Evolutionary conservation across 192 early-diverging fungal species (phyloP).

Genomic region (Backusella westeae): DNA sequence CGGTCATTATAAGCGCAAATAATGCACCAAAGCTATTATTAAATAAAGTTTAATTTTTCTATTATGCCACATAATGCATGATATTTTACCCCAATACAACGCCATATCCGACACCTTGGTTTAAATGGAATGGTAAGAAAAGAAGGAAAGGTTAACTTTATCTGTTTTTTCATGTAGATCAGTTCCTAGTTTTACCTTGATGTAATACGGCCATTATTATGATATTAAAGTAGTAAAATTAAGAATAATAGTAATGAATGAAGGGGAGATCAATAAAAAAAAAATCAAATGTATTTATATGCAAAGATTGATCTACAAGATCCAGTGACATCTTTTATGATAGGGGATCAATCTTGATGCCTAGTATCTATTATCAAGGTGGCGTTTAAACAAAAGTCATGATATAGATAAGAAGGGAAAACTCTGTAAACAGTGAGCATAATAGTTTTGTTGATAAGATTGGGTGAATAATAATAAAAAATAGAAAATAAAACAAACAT

Average conservation of each 20-base stretch:
- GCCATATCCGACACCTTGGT: conserved; percentile 26
- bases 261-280: neutral
- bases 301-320: neutral
- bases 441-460: neutral
- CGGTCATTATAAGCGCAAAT: conserved; percentile 48
- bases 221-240: neutral
- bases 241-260: neutral
- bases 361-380: neutral
- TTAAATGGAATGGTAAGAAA: neutral
- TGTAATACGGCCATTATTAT: neutral
- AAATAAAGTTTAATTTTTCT: neutral
- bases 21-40: conserved; percentile 17
- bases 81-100: conserved; percentile 22
- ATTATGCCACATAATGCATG: neutral
- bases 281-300: neutral
- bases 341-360: neutral
- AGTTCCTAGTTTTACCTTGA: neutral
- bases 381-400: neutral
- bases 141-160: neutral
- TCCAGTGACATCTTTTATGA: neutral
- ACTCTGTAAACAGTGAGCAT: neutral
- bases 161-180: neutral
- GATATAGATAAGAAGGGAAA: neutral
- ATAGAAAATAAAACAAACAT: neutral
- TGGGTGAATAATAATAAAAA: neutral